phyloP scores from a whole-genome alignment of 176 grass and related monocot genomes.

The Musa beccarii region DNA sequence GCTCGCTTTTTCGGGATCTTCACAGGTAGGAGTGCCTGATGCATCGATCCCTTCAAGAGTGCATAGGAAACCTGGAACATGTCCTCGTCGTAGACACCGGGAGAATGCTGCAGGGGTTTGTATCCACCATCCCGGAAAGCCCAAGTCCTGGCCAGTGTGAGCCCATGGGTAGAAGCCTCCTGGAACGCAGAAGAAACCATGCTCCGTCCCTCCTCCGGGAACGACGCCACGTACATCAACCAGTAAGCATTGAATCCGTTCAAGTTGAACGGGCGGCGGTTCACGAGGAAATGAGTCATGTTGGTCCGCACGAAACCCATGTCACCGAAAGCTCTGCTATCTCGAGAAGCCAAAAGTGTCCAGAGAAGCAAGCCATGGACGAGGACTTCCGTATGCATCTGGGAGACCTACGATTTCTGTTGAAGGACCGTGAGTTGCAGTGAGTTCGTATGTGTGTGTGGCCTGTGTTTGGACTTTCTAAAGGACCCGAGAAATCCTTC shows the following conservation, averaged over 20 bases:
- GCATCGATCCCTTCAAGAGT: neutral
- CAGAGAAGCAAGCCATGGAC: neutral
- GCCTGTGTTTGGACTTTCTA: too few species aligned
- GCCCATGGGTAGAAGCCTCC: neutral
- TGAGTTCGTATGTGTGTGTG: too few species aligned
- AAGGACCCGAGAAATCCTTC: too few species aligned
- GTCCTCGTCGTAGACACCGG: conserved; percentile 4
- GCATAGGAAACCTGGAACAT: conserved; percentile 2
- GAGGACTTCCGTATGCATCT: neutral
- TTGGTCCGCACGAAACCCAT: neutral
- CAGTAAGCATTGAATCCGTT: conserved; percentile 16
- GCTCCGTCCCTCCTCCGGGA: too few species aligned
- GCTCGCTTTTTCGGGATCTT: too few species aligned
- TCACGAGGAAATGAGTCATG: conserved; percentile 1
- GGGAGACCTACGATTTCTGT: neutral
- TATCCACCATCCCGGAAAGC: conserved; percentile 5
- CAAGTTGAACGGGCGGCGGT: neutral
- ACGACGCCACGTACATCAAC: conserved; percentile 6
- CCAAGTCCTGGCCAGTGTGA: conserved; percentile 8
- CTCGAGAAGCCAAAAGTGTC: neutral
- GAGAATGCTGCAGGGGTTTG: neutral
- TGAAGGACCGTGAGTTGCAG: too few species aligned
- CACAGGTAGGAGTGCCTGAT: too few species aligned
- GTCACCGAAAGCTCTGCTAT: neutral
- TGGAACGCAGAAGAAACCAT: neutral